Evolutionary conservation across 371 early-diverging fungal species (phyloP), one percentile per base, ranked within the genome.

Genomic region (Mucor plumbeus): DNA sequence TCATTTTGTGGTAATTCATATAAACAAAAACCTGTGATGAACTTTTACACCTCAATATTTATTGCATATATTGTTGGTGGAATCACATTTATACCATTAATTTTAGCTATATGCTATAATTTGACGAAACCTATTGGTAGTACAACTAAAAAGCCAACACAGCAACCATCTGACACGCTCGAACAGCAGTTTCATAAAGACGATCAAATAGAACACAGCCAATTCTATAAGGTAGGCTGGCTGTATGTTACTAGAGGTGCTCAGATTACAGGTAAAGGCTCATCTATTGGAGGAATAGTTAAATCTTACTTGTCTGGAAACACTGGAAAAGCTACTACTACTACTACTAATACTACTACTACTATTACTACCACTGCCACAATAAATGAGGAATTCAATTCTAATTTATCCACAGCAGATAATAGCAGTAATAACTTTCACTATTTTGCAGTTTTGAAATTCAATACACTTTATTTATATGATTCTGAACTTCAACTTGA

Each of bases 381-480:
- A 65, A 85, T 34, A 50, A 17, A 26, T 50, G 19, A 58, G n/a
- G 17, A 59, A n/a, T 39, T 4, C 15, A 35, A 7, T 9, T 59
- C 40, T 10, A 35, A 38, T 11, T 5, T 40, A 19, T 55, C 11
- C 1, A 13, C 6, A n/a, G 35, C 36, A 35, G 56, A 36, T 8
- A 56, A 36, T 8, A 56, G n/a, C 56, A 35, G 15, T 7, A 17
- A 7, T 14, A 56, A 10, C 2, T 56, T 56, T 17, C 36, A 56
- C 34, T 56, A 85, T 64, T 96, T 89, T 77, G 94, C 87, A 1
- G 94, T 93, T 1, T 72, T 96, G 48, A 90, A 91, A 59, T 87
- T 92, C 73, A 88, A 90, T 55, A 92, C 91, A 8, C 76, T 96
- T 39, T 91, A 89, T 60, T 72, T 96, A 62, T 96, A 96, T 72